Evolutionary conservation across 1,284 basidiomycete genomes (phyloP), one percentile per base, ranked within the genome.

Genomic region (Ceratobasidium papillatum): DNA sequence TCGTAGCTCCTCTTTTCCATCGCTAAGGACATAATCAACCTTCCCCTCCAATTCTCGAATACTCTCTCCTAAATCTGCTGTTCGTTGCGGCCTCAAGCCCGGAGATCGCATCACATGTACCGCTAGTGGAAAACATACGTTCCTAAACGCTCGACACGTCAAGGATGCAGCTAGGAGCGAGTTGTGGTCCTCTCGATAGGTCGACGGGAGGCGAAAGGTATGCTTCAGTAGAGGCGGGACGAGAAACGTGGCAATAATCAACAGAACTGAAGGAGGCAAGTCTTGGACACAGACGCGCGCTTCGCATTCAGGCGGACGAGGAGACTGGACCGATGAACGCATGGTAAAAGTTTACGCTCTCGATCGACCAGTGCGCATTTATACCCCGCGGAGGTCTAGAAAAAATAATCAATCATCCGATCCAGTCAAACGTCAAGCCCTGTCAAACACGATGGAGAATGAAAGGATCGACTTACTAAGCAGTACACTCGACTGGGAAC

Each of bases 11-110:
- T 12, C 27, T 52, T 3, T 22, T 32, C 19, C 32, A 5, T 63
- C 54, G 30, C 11, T 19, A n/a, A 58, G 54, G 22, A 62, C 22
- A 47, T 45, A 72, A 32, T 72, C 69, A 14, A 72, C 47, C 47
- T 38, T 61, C 5, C 8, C 27, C 36, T 72, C 69, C 27, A 72
- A 32, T n/a, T 61, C 69, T 1, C 45, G 38, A 32, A 58, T 58
- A 32, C 69, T 72, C 58, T 72, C 69, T 22, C 69, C 69, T 17
- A 72, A 27, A 34, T 72, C 69, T 5, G 69, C 69, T 3, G 32
- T 36, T 19, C 1, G 8, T 22, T 49, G 56, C 1, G 69, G 69
- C 22, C 32, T 25, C 19, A 51, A 32, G 14, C 58, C 69, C 11
- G 56, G 69, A 1, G 56, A 61, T n/a, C 69, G 41, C n/a, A 72